These are phyloP conservation scores for Tricholoma sp. DNA, from an alignment of 768 basidiomycete species.

Conservation along the genomic window DNA sequence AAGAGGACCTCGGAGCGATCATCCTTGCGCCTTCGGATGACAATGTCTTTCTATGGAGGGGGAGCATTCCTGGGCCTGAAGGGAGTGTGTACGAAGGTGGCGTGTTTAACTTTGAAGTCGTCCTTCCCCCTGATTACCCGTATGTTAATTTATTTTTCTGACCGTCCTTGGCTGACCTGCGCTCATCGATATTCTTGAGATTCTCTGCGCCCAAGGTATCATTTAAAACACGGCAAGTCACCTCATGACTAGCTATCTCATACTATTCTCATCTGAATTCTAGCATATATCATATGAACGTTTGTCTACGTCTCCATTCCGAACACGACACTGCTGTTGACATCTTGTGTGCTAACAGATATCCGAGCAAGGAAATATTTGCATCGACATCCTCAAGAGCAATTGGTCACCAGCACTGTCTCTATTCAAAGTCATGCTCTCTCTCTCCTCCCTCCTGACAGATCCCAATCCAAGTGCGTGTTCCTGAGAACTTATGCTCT, in stretches of 20 bases:
- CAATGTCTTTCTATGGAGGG: constrained; percentile 70
- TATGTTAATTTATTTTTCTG: constrained; percentile 30
- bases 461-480: constrained; percentile 89
- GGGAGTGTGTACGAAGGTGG: constrained; percentile 83
- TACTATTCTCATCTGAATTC: neutral
- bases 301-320: constrained; percentile 18
- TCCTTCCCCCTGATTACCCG: constrained; percentile 75
- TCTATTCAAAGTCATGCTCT: constrained; percentile 91
- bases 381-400: constrained; percentile 88
- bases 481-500: neutral
- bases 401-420: constrained; percentile 95
- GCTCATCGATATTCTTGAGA: constrained; percentile 27
- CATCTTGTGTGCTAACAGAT: constrained; percentile 33
- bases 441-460: constrained; percentile 86
- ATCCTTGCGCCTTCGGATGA: constrained; percentile 60
- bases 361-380: constrained; percentile 71
- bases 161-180: constrained; percentile 3
- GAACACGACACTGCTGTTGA: neutral
- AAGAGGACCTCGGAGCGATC: constrained; percentile 77
- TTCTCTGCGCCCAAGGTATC: constrained; percentile 77
- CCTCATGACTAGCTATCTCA: neutral
- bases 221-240: constrained; percentile 63
- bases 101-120: constrained; percentile 62
- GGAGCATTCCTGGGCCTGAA: constrained; percentile 75
- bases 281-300: constrained; percentile 89